Base-by-base conservation (phyloP, 495 filamentous ascomycete genomes). In the Tuber indicum region DNA sequence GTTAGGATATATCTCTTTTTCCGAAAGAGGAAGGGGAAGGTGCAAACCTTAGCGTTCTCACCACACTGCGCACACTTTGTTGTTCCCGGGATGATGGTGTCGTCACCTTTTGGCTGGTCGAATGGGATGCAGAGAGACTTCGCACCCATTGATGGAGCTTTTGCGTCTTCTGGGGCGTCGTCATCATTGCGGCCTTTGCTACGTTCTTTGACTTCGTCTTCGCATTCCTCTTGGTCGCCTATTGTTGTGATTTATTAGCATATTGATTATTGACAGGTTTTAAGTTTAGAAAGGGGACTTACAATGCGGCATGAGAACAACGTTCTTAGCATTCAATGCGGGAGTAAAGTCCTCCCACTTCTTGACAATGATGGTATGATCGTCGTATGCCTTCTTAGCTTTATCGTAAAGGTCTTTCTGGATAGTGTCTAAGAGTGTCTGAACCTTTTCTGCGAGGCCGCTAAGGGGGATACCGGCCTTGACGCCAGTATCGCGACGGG, bases 71-170 rank as follows among this genome's bases (percentile, higher is more conserved):
- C 94, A 87, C 96, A 99, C 86, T 94, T 94, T 72, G 93, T 97
- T 84, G 92, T 90, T 44, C 93, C 94, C 77, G 89, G 86, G 76
- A 90, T 86, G 75, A 97, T 85, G 49, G 78, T 74, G 74, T 84
- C 43, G 26, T 82, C 76, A 19, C 91, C 93, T 80, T 91, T 90
- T 49, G 95, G 94, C 88, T 98, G 96, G 79, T 98, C 93, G 83
- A 97, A 97, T 36, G 96, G 96, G 87, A 99, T 98, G 85, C 96
- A 99, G 82, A 99, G 87, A 77, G 90, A 92, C 90, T 99, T 99
- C 82, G 96, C 96, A 77, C 96, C 96, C 96, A 98, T 98, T 78
- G 90, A 91, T 71, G 96, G 96, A 32, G 92, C 92, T 82, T 90
- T 91, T 80, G 92, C 88, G 82, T 94, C 93, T 79, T 93, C 90